These are phyloP conservation scores for Globisporangium emineosum DNA, from an alignment of 352 stramenopile species.

Conservation along the genomic window DNA sequence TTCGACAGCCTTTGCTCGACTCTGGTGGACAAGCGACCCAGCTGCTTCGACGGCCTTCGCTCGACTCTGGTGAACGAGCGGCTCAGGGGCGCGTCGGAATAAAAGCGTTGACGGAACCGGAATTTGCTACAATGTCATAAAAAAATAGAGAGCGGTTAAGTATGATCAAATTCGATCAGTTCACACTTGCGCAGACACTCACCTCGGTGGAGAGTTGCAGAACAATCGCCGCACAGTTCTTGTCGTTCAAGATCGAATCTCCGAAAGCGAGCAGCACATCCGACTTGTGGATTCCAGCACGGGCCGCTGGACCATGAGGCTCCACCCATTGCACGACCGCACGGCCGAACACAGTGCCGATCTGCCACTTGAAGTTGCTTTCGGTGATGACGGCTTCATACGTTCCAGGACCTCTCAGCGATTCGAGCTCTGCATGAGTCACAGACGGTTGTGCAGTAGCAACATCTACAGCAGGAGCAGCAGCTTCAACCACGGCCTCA, in stretches of 20 bases:
- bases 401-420: conserved; percentile 53
- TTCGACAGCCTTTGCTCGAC: conserved; percentile 12
- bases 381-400: conserved; percentile 84
- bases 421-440: conserved; percentile 32
- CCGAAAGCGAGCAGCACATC: conserved; percentile 79
- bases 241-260: conserved; percentile 66
- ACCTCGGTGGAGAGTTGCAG: conserved; percentile 79
- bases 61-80: conserved; percentile 15
- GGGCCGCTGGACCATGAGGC: conserved; percentile 51
- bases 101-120: conserved; percentile 66
- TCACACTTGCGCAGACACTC: conserved; percentile 6
- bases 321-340: conserved; percentile 81
- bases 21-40: conserved; percentile 22
- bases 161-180: not conserved
- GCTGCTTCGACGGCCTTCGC: conserved; percentile 18
- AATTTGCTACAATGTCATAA: conserved; percentile 33
- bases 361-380: conserved; percentile 77
- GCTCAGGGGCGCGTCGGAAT: conserved; percentile 62
- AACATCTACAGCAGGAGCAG: conserved; percentile 7
- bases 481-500: not conserved
- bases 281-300: conserved; percentile 78
- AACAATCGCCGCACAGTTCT: conserved; percentile 76
- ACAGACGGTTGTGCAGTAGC: conserved; percentile 18
- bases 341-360: conserved; percentile 80
- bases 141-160: not conserved